Conservation (phyloP, 345 rosid species). For the Eucalyptus grandis region DNA sequence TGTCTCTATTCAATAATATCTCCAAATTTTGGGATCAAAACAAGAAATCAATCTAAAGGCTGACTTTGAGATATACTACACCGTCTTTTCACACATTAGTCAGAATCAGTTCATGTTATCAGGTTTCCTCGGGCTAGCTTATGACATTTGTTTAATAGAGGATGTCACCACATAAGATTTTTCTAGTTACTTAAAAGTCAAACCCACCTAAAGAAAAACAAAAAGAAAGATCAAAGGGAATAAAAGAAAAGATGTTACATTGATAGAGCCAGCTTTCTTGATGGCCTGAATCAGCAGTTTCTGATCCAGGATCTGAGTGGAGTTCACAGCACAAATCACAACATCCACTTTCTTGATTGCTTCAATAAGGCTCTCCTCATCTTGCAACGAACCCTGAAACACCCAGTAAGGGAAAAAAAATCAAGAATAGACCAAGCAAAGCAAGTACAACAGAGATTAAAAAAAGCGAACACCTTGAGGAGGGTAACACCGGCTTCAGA, state of each 20-base stretch:
- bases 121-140: neutral
- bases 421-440: neutral
- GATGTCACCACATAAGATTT: neutral
- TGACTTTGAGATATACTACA: neutral
- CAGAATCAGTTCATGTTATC: neutral
- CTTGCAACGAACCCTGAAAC: conserved; percentile 63
- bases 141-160: neutral
- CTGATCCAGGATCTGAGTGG: conserved; percentile 61
- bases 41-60: neutral
- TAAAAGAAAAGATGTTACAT: conserved; percentile 10
- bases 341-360: conserved; percentile 72
- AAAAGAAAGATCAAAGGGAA: neutral
- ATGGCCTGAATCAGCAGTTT: conserved; percentile 48
- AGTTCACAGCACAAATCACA: conserved; percentile 60
- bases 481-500: conserved; percentile 36
- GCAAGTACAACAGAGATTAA: neutral
- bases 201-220: neutral
- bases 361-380: conserved; percentile 43
- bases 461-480: conserved; percentile 24
- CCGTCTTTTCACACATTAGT: neutral
- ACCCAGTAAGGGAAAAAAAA: neutral
- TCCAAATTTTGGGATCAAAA: neutral
- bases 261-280: conserved; percentile 39
- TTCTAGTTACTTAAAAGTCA: neutral
- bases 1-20: neutral